phyloP scores from a whole-genome alignment of 306 rosid genomes.

The Arachis stenosperma region DNA sequence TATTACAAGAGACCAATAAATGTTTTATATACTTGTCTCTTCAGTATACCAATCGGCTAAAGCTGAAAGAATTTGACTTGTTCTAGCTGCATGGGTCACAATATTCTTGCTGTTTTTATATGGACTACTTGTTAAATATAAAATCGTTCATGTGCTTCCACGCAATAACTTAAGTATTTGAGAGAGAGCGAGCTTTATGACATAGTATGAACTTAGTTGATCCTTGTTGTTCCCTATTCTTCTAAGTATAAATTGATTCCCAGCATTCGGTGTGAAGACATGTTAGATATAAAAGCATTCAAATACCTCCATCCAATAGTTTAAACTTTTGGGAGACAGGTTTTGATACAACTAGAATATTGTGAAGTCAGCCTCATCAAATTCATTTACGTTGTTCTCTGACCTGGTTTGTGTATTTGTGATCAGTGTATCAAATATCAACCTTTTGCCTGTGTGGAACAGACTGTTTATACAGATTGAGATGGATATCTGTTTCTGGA shows the following conservation, averaged over 20 bases:
- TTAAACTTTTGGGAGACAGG: not conserved
- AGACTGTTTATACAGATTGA: conserved; percentile 22
- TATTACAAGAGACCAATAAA: too few relatives aligned
- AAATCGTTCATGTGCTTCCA: too few relatives aligned
- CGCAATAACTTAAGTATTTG: too few relatives aligned
- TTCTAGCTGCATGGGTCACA: not conserved
- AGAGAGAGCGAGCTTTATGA: too few relatives aligned
- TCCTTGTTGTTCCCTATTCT: too few relatives aligned
- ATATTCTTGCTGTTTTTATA: too few relatives aligned
- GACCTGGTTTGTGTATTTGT: conserved; percentile 7
- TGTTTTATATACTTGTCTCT: conserved; percentile 16
- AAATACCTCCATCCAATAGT: too few relatives aligned
- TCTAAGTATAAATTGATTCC: too few relatives aligned
- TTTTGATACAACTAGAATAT: not conserved
- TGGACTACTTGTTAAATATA: too few relatives aligned
- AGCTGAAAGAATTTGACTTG: conserved; percentile 2
- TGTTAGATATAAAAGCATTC: too few relatives aligned
- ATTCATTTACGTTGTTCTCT: conserved; percentile 32
- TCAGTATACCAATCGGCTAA: conserved; percentile 1
- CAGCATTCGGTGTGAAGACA: too few relatives aligned
- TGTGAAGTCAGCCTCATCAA: conserved; percentile 19
- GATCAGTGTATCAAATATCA: not conserved
- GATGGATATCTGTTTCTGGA: conserved; percentile 11
- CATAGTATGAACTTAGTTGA: too few relatives aligned
- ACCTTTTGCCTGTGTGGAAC: conserved; percentile 15